phyloP scores from a whole-genome alignment of 176 grass and related monocot genomes.

The bread wheat (Triticum aestivum) region IWGSC_CS_RefSeq_v2.1 NC_057814.1:82472521-82473020 shows the following conservation, averaged over 20 bases:
- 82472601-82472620: slow-evolving; percentile 22
- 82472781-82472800: slow-evolving; percentile 34
- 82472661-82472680: neutral
- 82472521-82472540: no score
- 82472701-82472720: slow-evolving; percentile 63
- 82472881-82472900: slow-evolving; percentile 34
- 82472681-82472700: slow-evolving; percentile 25
- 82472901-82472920: slow-evolving; percentile 53
- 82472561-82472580: no score
- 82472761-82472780: slow-evolving; percentile 36
- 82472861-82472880: slow-evolving; percentile 63
- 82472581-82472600: no score
- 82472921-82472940: slow-evolving; percentile 59
- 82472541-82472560: no score
- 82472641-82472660: slow-evolving; percentile 16
- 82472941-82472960: slow-evolving; percentile 39
- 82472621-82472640: no score
- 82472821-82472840: slow-evolving; percentile 41
- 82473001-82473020: neutral
- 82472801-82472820: slow-evolving; percentile 58
- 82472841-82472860: slow-evolving; percentile 58
- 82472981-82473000: slow-evolving; percentile 43
- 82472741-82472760: slow-evolving; percentile 17
- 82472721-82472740: slow-evolving; percentile 52
- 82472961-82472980: slow-evolving; percentile 33